These are phyloP conservation scores for Nemania sp. DNA, from an alignment of 2,329 filamentous ascomycete species.

Conservation along the genomic window DNA sequence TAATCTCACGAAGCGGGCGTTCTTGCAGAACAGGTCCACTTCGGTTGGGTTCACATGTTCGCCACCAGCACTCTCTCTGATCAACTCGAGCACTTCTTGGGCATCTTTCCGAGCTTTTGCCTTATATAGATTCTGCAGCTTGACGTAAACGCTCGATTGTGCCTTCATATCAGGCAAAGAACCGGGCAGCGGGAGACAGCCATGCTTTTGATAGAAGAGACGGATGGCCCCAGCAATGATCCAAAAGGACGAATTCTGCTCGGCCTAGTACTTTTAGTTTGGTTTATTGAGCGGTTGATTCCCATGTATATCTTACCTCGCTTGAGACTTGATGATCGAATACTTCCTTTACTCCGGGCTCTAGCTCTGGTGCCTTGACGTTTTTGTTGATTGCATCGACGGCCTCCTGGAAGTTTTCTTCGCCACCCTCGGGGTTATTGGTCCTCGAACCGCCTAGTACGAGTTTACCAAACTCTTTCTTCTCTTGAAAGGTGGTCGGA, in stretches of 20 bases:
- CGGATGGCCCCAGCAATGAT: slow-evolving; percentile 80
- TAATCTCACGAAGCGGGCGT: slow-evolving; percentile 89
- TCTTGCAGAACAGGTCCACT: slow-evolving; percentile 93
- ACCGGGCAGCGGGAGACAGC: slow-evolving; percentile 80
- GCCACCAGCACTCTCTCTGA: slow-evolving; percentile 57
- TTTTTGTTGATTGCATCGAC: slow-evolving; percentile 85
- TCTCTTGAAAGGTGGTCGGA: slow-evolving; percentile 81
- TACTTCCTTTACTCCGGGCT: slow-evolving; percentile 73
- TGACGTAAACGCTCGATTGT: slow-evolving; percentile 84
- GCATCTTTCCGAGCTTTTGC: slow-evolving; percentile 79
- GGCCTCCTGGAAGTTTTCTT: slow-evolving; percentile 97
- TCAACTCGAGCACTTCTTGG: slow-evolving; percentile 70
- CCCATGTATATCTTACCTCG: slow-evolving; percentile 57
- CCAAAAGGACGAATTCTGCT: slow-evolving; percentile 75
- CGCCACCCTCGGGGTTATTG: slow-evolving; percentile 79
- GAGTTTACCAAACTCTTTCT: slow-evolving; percentile 76
- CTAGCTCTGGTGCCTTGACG: slow-evolving; percentile 70
- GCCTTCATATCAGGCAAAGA: slow-evolving; percentile 98
- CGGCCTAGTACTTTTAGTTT: slow-evolving; percentile 41
- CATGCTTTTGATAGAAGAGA: slow-evolving; percentile 74
- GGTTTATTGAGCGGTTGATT: slow-evolving; percentile 2
- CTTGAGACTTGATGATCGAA: slow-evolving; percentile 66
- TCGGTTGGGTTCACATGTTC: slow-evolving; percentile 68
- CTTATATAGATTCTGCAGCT: slow-evolving; percentile 92
- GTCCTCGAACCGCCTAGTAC: slow-evolving; percentile 71